Base-by-base conservation (phyloP, 331 rosid genomes). In the Pyracantha coccinea region DNA sequence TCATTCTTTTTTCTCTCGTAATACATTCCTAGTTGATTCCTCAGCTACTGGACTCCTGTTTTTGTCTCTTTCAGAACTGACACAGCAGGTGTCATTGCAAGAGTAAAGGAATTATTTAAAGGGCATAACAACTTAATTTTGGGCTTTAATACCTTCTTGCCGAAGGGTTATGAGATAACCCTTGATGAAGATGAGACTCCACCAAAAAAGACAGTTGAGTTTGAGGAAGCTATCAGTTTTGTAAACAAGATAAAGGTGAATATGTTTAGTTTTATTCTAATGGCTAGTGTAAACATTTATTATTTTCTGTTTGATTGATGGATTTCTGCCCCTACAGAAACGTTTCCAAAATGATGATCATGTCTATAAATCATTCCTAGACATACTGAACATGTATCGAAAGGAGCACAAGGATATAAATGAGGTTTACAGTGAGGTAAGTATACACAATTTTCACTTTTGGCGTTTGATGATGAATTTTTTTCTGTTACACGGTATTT, bases 171-270 rank as follows among this genome's bases (percentile, higher is more conserved):
- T 78, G 99, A 89, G 85, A 95, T 95, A 77, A 95, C 98, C 13
- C 89, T 89, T 8, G 99, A 92, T 17, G 97, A 90, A 57, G 98
- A 85, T 33, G 90, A 88, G 69, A 83, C 90, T 83, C 91, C 92
- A 59, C 90, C 81, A 16, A 92, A 92, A 88, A 95, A 92, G 87
- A 88, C 95, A 0, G 92, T 95, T 85, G 97, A 95, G 76, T 95
- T 95, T 78, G 97, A 92, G 64, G 98, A 95, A 90, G 99, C 99
- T 64, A 95, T 95, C 76, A 92, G 91, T 81, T 95, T 95, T 77
- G 99, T 95, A 32, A 91, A 89, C 88, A 95, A 92, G 92, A 95
- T 95, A 83, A 95, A 95, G 99, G 99, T 95, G 73, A 80, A 65
- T 25, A 16, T 27, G 3, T 67, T 61, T 20, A 57, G 27, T 75